Evolutionary conservation across 176 grass and related monocot species (phyloP).

Genomic region (Bromus sterilis): DNA sequence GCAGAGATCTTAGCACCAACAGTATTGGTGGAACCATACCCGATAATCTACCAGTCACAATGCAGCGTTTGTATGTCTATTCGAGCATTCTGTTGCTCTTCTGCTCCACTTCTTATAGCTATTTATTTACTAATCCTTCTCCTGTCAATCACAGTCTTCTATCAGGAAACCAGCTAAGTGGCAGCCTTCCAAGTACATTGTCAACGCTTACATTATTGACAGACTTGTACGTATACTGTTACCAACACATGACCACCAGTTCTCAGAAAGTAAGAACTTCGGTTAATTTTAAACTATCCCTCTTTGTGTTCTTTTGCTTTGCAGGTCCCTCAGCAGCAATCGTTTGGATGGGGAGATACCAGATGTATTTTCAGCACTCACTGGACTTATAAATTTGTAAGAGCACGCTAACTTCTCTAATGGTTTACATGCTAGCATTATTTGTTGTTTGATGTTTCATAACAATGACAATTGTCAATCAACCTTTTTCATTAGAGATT

Average conservation of each 20-base stretch:
- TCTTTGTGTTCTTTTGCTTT: conserved; percentile 24
- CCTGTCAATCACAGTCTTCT: conserved; percentile 59
- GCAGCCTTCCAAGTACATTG: conserved; percentile 71
- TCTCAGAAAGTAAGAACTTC: background rate
- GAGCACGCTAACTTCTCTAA: background rate
- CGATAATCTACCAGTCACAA: conserved; percentile 71
- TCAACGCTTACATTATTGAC: conserved; percentile 64
- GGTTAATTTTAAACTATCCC: conserved; percentile 17
- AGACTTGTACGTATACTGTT: conserved; percentile 59
- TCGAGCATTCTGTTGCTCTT: background rate
- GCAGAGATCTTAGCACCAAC: conserved; percentile 92
- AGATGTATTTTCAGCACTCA: conserved; percentile 66
- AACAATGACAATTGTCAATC: conserved; percentile 12
- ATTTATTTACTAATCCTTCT: conserved; percentile 8
- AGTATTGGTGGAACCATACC: conserved; percentile 94
- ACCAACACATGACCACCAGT: background rate
- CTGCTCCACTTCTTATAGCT: background rate
- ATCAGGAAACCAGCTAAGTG: conserved; percentile 84
- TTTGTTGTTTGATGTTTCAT: conserved; percentile 11
- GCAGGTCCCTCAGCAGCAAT: conserved; percentile 79
- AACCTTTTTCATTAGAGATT: conserved; percentile 59
- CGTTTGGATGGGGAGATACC: conserved; percentile 73
- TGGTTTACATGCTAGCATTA: background rate
- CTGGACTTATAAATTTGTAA: conserved; percentile 80
- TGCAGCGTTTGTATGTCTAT: conserved; percentile 65